Percentiles rank a stretch among this genome's conserved stretches.
phyloP scores from a whole-genome alignment of 2,329 filamentous ascomycete genomes.

The Paecilomyces sp. region DNA sequence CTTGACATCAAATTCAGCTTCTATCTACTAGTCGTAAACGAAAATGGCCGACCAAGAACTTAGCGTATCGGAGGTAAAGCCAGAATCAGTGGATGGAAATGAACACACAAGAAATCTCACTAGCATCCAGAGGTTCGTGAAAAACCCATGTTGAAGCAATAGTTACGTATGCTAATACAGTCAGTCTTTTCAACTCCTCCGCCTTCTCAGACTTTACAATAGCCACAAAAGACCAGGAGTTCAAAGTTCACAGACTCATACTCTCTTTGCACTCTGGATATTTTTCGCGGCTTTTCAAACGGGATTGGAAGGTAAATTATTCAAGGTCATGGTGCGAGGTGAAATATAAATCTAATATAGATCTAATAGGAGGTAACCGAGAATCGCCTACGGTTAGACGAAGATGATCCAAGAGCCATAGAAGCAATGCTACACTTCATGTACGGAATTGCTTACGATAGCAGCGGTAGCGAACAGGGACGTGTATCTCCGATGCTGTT shows the following conservation, averaged over 20 bases:
- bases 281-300: slow-evolving; percentile 1
- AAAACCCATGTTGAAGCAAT: too few species aligned
- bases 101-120: too few species aligned
- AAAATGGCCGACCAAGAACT: too few species aligned
- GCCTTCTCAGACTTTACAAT: not conserved
- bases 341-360: not conserved
- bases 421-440: slow-evolving; percentile 19
- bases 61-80: too few species aligned
- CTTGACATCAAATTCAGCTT: too few species aligned
- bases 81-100: too few species aligned
- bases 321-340: not conserved
- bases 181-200: not conserved
- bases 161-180: too few species aligned
- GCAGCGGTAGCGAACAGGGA: slow-evolving; percentile 7
- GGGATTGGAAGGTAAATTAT: slow-evolving; percentile 1
- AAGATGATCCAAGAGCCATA: slow-evolving; percentile 6
- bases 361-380: not conserved
- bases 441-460: slow-evolving; percentile 17
- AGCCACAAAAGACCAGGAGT: not conserved
- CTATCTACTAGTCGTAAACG: too few species aligned
- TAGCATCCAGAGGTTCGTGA: too few species aligned
- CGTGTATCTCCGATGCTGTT: slow-evolving; percentile 14
- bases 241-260: slow-evolving; percentile 3
- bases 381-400: slow-evolving; percentile 7
- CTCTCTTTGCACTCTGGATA: slow-evolving; percentile 1